A percentile compares a stretch with the other conserved stretches of the same genome.
Conservation (phyloP, 129 eudicot species). For the Arctium lappa region DNA sequence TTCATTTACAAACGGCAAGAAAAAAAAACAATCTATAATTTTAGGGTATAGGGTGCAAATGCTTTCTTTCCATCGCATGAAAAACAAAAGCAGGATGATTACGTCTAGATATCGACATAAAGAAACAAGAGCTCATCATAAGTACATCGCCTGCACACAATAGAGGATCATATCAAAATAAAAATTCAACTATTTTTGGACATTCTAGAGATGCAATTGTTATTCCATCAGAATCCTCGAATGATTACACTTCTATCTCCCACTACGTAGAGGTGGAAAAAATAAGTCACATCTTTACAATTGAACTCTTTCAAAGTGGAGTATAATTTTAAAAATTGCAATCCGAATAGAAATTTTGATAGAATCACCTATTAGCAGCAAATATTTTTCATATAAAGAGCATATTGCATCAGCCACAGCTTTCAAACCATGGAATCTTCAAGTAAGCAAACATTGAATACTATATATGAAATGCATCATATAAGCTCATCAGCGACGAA, state of each 20-base stretch:
- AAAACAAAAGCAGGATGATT: background rate
- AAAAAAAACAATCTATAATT: background rate
- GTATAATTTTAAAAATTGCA: background rate
- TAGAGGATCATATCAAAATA: background rate
- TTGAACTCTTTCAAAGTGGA: background rate
- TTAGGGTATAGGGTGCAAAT: background rate
- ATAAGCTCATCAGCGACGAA: background rate
- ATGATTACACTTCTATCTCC: background rate
- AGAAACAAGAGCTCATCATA: background rate
- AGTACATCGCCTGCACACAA: background rate
- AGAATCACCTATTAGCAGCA: background rate
- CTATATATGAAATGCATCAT: background rate
- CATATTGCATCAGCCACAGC: background rate
- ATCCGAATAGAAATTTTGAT: background rate
- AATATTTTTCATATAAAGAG: background rate
- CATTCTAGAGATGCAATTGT: background rate
- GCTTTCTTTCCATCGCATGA: background rate
- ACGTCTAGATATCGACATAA: background rate
- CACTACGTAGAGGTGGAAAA: background rate
- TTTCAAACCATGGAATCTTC: background rate
- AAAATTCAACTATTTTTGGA: background rate
- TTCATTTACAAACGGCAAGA: background rate
- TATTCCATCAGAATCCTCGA: background rate
- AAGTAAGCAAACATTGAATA: background rate
- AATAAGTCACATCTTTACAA: background rate